Evolutionary conservation across 2,329 filamentous ascomycete species (phyloP).

Genomic region (Claviceps sp.): DNA sequence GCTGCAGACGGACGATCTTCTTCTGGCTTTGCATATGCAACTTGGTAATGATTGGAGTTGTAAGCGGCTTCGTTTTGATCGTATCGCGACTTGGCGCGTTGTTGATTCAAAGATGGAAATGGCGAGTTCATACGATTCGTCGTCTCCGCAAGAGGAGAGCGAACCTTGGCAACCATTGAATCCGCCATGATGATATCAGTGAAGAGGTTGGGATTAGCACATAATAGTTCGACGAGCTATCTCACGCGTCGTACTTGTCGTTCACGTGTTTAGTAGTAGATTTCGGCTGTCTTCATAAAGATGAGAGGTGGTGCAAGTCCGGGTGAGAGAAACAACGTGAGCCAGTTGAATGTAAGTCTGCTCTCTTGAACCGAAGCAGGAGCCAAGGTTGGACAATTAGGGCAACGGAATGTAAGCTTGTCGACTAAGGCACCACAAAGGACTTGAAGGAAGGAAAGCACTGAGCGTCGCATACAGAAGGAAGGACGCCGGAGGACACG

Average conservation of each 20-base stretch:
- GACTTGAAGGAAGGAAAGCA: neutral
- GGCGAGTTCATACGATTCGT: constrained; percentile 33
- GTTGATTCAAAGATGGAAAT: constrained; percentile 15
- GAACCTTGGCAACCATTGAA: constrained; percentile 16
- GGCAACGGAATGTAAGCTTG: neutral
- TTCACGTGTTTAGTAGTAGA: constrained; percentile 3
- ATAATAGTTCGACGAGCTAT: constrained; percentile 17
- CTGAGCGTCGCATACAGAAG: neutral
- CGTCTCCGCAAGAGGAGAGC: constrained; percentile 33
- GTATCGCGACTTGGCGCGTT: constrained; percentile 18
- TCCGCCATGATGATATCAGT: constrained; percentile 18
- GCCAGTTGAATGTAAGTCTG: neutral
- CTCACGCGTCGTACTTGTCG: constrained; percentile 5
- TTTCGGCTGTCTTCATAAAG: neutral
- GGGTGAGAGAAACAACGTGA: constrained; percentile 1
- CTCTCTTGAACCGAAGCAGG: constrained; percentile 1
- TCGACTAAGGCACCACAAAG: neutral
- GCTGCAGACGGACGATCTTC: neutral
- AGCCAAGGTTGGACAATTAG: neutral
- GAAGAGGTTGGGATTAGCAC: constrained; percentile 17
- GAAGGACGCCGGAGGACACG: neutral
- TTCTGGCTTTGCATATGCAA: constrained; percentile 1
- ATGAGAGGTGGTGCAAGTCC: neutral
- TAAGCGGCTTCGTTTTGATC: constrained; percentile 11
- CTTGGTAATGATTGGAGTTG: constrained; percentile 3